phyloP scores from a whole-genome alignment of 2,329 filamentous ascomycete genomes.

The Colletotrichum tropicicola region DNA sequence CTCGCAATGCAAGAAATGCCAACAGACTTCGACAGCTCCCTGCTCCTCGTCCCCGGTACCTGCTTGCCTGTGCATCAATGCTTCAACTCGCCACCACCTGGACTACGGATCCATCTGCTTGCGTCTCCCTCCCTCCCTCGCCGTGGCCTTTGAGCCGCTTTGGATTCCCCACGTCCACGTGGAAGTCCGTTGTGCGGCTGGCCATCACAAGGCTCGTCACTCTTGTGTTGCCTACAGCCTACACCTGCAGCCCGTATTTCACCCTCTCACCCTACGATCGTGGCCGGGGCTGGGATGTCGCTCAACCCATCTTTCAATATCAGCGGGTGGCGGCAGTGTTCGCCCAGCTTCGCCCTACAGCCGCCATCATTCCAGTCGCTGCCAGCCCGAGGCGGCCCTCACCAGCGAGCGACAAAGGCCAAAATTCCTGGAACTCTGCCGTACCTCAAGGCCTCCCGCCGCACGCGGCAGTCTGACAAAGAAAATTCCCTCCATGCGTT shows the following conservation, averaged over 20 bases:
- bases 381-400: not conserved
- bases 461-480: conserved; percentile 8
- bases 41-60: not conserved
- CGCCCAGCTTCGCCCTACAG: not conserved
- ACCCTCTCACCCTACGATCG: not conserved
- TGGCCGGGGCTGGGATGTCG: not conserved
- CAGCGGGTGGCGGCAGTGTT: not conserved
- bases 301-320: not conserved
- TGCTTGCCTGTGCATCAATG: not conserved
- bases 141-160: not conserved
- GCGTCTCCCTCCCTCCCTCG: not conserved
- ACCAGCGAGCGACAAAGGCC: not conserved
- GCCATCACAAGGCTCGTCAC: not conserved
- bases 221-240: not conserved
- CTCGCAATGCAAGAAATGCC: not conserved
- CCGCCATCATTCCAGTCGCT: not conserved
- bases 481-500: not conserved
- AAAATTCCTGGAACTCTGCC: not conserved
- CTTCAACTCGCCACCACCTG: conserved; percentile 1
- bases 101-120: conserved; percentile 9
- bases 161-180: conserved; percentile 11
- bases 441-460: not conserved
- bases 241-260: not conserved
- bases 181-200: conserved; percentile 1
- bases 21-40: conserved; percentile 1